Conservation (phyloP, 2,329 filamentous ascomycete species). For the Pseudogymnoascus sp. region DNA sequence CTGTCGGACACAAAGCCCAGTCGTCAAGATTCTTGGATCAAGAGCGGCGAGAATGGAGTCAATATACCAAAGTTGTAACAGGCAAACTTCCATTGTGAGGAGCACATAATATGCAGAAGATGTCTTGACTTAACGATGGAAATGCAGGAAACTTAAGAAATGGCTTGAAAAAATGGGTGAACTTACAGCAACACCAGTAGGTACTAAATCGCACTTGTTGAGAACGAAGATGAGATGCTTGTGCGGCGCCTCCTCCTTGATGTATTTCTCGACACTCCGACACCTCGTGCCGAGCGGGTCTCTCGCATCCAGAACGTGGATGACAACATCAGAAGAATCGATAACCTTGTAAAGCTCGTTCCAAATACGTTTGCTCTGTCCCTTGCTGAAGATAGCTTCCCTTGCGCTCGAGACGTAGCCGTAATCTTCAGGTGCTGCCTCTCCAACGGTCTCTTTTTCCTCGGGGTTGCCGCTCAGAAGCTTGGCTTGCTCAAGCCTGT, state of each 20-base stretch:
- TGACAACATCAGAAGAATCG: slow-evolving; percentile 88
- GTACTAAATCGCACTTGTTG: slow-evolving; percentile 90
- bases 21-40: slow-evolving; percentile 33
- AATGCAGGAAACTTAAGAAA: slow-evolving; percentile 15
- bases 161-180: slow-evolving; percentile 13
- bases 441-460: slow-evolving; percentile 36
- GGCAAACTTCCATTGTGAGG: slow-evolving; percentile 66
- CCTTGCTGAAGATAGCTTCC: slow-evolving; percentile 87
- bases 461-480: slow-evolving; percentile 61
- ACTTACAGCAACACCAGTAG: slow-evolving; percentile 92
- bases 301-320: slow-evolving; percentile 87
- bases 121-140: slow-evolving; percentile 79
- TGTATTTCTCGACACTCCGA: slow-evolving; percentile 84
- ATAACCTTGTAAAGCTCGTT: slow-evolving; percentile 95
- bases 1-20: neutral
- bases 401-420: slow-evolving; percentile 53
- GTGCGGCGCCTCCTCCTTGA: slow-evolving; percentile 85
- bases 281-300: slow-evolving; percentile 88
- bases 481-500: slow-evolving; percentile 69
- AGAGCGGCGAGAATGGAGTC: slow-evolving; percentile 58
- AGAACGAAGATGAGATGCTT: slow-evolving; percentile 88
- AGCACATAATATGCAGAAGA: slow-evolving; percentile 53
- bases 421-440: slow-evolving; percentile 32
- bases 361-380: slow-evolving; percentile 92
- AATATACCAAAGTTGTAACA: slow-evolving; percentile 99